A percentile compares a stretch with the other conserved stretches of the same genome.
Evolutionary conservation across 2,329 filamentous ascomycete species (phyloP).

Genomic region (Colletotrichum truncatum): DNA sequence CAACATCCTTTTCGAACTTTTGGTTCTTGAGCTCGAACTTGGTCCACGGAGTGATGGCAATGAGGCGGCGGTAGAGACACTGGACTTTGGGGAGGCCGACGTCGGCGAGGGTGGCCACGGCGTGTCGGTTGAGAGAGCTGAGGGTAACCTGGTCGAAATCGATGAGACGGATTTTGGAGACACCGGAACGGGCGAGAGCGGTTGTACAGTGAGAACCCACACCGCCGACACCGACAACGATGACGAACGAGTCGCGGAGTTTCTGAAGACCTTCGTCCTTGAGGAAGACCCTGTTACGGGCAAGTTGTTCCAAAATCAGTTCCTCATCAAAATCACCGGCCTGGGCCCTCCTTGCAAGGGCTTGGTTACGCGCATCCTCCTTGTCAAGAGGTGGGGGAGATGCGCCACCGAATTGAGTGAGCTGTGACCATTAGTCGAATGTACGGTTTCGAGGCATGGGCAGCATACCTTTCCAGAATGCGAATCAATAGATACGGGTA

Average conservation of each 20-base stretch:
- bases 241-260: conserved; percentile 82
- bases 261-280: conserved; percentile 82
- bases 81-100: conserved; percentile 93
- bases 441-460: background rate
- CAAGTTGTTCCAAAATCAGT: conserved; percentile 92
- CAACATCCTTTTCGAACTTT: conserved; percentile 77
- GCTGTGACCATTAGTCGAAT: conserved; percentile 48
- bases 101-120: conserved; percentile 91
- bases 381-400: conserved; percentile 60
- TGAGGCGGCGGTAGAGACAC: conserved; percentile 80
- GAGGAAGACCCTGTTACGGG: conserved; percentile 91
- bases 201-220: conserved; percentile 93
- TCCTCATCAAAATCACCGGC: conserved; percentile 76
- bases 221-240: conserved; percentile 92
- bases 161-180: conserved; percentile 86
- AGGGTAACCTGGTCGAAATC: conserved; percentile 98
- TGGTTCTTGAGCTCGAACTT: conserved; percentile 87
- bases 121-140: conserved; percentile 94
- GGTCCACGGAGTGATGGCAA: conserved; percentile 92
- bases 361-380: conserved; percentile 68
- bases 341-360: conserved; percentile 67
- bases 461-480: conserved; percentile 42
- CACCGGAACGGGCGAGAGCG: conserved; percentile 87
- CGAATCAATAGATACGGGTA: conserved; percentile 52
- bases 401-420: conserved; percentile 69